phyloP scores from a whole-genome alignment of 768 basidiomycete genomes.

The Sistotremastrum suecicum region DNA sequence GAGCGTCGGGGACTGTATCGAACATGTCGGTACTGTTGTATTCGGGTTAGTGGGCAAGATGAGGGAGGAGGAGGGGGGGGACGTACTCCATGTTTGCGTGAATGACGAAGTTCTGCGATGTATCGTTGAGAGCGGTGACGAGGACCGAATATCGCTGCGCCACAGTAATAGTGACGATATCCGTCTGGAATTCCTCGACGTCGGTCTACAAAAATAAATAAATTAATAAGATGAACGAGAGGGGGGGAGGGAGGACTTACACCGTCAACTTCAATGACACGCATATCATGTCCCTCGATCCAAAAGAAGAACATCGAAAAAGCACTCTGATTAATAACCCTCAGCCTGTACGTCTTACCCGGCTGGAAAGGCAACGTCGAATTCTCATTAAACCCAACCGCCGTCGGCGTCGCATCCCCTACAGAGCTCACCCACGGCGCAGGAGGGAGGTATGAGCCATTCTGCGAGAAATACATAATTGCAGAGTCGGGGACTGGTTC shows the following conservation, averaged over 20 bases:
- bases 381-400: conserved; percentile 77
- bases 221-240: background rate
- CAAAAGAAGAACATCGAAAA: conserved; percentile 71
- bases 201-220: conserved; percentile 40
- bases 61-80: background rate
- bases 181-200: conserved; percentile 55
- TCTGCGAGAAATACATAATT: conserved; percentile 74
- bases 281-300: conserved; percentile 83
- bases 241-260: conserved; percentile 26
- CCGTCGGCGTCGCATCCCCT: conserved; percentile 33
- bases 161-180: conserved; percentile 60
- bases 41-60: background rate
- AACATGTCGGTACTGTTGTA: conserved; percentile 52
- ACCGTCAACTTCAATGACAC: conserved; percentile 72
- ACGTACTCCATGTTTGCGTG: conserved; percentile 76
- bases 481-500: conserved; percentile 86
- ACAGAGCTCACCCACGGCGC: too few species aligned
- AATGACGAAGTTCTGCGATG: conserved; percentile 71
- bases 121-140: conserved; percentile 82
- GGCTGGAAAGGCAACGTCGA: conserved; percentile 68
- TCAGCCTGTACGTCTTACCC: conserved; percentile 82
- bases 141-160: conserved; percentile 92
- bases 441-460: conserved; percentile 45
- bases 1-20: conserved; percentile 54
- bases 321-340: conserved; percentile 73